Conservation (phyloP, 2,329 filamentous ascomycete genomes). For the Bipolaris cookei region DNA sequence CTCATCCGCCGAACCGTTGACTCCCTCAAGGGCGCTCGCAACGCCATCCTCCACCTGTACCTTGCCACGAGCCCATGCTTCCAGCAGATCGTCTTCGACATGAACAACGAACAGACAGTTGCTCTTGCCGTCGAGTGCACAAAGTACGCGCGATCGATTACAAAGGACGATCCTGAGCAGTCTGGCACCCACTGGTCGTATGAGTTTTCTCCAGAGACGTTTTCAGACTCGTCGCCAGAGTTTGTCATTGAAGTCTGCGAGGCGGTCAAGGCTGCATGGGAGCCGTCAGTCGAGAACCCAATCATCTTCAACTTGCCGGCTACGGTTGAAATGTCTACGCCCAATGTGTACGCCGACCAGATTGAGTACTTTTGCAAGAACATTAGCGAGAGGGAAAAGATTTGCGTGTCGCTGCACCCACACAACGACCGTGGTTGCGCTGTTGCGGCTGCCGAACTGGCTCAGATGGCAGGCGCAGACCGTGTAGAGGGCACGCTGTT, state of each 20-base stretch:
- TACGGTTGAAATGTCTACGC: constrained; percentile 92
- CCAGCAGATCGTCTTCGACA: constrained; percentile 86
- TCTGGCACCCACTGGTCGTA: constrained; percentile 73
- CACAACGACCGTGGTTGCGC: constrained; percentile 95
- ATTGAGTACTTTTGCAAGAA: constrained; percentile 93
- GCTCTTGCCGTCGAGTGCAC: constrained; percentile 85
- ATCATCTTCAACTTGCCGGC: constrained; percentile 98
- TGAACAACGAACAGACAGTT: constrained; percentile 80
- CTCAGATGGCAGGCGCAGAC: constrained; percentile 95
- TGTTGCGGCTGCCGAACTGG: constrained; percentile 86
- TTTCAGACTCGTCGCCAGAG: constrained; percentile 87
- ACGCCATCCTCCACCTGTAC: constrained; percentile 94
- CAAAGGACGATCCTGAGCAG: constrained; percentile 72
- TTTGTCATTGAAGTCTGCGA: constrained; percentile 85
- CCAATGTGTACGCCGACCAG: constrained; percentile 94
- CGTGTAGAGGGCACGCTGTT: constrained; percentile 93
- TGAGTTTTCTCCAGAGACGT: constrained; percentile 85
- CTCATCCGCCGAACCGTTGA: constrained; percentile 90
- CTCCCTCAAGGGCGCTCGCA: constrained; percentile 85
- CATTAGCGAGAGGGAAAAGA: constrained; percentile 83
- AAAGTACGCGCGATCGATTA: constrained; percentile 84
- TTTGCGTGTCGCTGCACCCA: constrained; percentile 87
- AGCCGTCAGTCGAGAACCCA: constrained; percentile 74
- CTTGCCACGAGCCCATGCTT: constrained; percentile 97
- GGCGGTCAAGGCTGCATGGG: constrained; percentile 94